Conservation (phyloP, 2,329 filamentous ascomycete genomes). For the Acarospora socialis region DNA sequence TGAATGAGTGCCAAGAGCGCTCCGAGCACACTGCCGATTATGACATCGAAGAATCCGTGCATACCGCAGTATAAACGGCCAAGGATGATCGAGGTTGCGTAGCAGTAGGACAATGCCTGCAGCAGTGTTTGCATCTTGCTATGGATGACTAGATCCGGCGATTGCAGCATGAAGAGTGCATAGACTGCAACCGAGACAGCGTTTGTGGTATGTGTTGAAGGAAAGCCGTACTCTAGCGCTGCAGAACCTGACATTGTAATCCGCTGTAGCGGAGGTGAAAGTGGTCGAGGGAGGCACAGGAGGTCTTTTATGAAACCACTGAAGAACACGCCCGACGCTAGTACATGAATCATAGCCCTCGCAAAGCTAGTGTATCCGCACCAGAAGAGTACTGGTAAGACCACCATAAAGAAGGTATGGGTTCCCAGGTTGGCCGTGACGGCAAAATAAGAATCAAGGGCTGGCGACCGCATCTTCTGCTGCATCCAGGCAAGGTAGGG, state of each 20-base stretch:
- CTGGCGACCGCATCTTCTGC: constrained; percentile 60
- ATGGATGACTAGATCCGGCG: constrained; percentile 47
- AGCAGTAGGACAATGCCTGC: constrained; percentile 62
- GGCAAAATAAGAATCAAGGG: constrained; percentile 91
- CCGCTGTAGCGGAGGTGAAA: constrained; percentile 80
- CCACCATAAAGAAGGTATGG: constrained; percentile 97
- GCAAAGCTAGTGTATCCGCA: constrained; percentile 75
- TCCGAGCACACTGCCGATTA: constrained; percentile 66
- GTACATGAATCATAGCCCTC: constrained; percentile 60
- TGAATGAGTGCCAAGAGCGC: constrained; percentile 45
- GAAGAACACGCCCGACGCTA: constrained; percentile 67
- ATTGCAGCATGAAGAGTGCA: constrained; percentile 55
- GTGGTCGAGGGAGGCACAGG: constrained; percentile 75
- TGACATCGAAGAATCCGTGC: constrained; percentile 91
- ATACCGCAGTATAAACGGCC: constrained; percentile 94
- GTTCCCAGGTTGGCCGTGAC: constrained; percentile 93
- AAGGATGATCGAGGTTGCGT: constrained; percentile 76
- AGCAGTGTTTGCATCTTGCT: constrained; percentile 46
- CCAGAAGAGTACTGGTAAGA: constrained; percentile 91
- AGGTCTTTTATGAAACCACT: constrained; percentile 93
- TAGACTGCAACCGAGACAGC: constrained; percentile 89
- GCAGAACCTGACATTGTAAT: constrained; percentile 97
- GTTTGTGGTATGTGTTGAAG: constrained; percentile 93
- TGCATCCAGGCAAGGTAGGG: constrained; percentile 84
- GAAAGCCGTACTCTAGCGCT: constrained; percentile 91